Percentiles rank a stretch among this genome's conserved stretches.
Evolutionary conservation across 768 basidiomycete genomes (phyloP).

Genomic region (Naematelia aurantialba): DNA sequence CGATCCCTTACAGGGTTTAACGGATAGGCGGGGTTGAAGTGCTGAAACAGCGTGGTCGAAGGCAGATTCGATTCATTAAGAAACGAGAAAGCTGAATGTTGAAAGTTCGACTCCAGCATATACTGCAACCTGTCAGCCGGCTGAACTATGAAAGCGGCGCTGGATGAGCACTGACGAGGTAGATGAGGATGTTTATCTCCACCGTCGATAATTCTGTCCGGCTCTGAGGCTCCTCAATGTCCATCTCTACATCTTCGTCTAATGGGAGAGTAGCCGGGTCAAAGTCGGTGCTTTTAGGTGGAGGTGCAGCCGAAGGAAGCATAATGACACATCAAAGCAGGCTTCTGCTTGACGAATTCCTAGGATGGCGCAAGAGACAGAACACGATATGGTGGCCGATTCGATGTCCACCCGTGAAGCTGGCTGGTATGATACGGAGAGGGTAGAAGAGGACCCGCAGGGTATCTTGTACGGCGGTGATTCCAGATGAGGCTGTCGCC

Average conservation of each 20-base stretch:
- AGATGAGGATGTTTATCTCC: conserved; percentile 47
- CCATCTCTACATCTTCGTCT: conserved; percentile 17
- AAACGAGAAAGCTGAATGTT: conserved; percentile 46
- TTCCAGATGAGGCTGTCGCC: too few relatives aligned
- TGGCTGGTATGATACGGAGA: background rate
- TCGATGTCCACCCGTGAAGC: too few relatives aligned
- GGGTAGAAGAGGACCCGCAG: background rate
- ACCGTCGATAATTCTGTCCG: conserved; percentile 13
- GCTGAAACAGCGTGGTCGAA: conserved; percentile 38
- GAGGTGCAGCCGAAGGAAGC: conserved; percentile 31
- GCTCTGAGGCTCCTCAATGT: conserved; percentile 2
- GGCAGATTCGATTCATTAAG: conserved; percentile 42
- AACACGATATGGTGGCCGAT: too few relatives aligned
- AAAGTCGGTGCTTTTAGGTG: conserved; percentile 24
- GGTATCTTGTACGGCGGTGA: too few relatives aligned
- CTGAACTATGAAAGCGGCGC: background rate
- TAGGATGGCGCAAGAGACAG: background rate
- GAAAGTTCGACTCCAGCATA: conserved; percentile 46
- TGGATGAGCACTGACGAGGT: conserved; percentile 31
- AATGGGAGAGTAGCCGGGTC: conserved; percentile 20
- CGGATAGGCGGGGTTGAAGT: conserved; percentile 33
- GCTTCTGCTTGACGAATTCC: background rate
- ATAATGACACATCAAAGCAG: conserved; percentile 9
- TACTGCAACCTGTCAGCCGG: conserved; percentile 23
- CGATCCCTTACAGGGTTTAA: background rate